Conservation (phyloP, 208 protist species). For the Crithidia acanthocephali region DNA sequence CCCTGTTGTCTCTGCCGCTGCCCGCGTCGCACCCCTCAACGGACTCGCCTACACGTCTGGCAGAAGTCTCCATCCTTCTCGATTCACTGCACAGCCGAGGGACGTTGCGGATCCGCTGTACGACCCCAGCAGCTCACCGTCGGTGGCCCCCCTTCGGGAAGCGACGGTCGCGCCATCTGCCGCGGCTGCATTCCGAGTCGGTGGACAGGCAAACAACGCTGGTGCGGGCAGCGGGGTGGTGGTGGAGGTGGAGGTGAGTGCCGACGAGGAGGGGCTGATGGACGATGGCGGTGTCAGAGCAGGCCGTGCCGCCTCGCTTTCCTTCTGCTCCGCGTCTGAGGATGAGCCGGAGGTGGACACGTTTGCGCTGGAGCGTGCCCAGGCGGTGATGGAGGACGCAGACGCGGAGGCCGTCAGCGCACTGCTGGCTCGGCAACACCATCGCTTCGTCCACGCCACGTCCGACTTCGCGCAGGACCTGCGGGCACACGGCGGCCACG, state of each 20-base stretch:
- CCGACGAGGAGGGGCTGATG: neutral
- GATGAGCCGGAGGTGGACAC: constrained; percentile 50
- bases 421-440: constrained; percentile 27
- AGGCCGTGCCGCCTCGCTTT: constrained; percentile 6
- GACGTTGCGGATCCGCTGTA: neutral
- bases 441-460: constrained; percentile 27
- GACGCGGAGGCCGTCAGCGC: constrained; percentile 31
- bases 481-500: constrained; percentile 30
- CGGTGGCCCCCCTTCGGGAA: constrained; percentile 11
- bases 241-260: neutral
- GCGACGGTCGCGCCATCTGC: constrained; percentile 18
- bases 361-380: constrained; percentile 32
- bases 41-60: neutral
- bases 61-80: neutral
- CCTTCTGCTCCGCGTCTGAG: constrained; percentile 30
- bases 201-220: neutral
- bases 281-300: neutral
- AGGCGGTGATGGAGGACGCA: constrained; percentile 37
- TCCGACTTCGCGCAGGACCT: constrained; percentile 44
- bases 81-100: neutral
- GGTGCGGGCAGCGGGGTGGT: neutral
- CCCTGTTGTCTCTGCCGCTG: constrained; percentile 3
- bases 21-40: neutral
- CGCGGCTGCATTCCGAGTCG: neutral
- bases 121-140: constrained; percentile 1